These are phyloP conservation scores for Neonectria hederae DNA, from an alignment of 2,329 filamentous ascomycete genomes.

Conservation along the genomic window DNA sequence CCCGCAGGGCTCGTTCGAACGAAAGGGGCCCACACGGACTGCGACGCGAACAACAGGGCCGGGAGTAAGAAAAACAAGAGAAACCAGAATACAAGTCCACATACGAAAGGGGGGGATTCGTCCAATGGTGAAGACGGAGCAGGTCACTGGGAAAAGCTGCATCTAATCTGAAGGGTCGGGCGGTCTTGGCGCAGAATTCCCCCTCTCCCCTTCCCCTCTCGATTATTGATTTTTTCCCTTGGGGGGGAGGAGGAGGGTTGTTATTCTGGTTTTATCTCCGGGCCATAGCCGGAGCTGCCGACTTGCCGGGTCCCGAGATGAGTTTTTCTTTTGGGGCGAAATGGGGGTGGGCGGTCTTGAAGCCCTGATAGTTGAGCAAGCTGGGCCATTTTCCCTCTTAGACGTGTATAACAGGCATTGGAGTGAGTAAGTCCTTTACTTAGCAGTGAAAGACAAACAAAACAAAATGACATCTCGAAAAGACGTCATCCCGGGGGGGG, in stretches of 20 bases:
- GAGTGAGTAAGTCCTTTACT: too few species aligned
- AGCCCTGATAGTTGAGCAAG: neutral
- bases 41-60: conserved; percentile 3
- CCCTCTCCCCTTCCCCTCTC: too few species aligned
- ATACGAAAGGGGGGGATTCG: neutral
- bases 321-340: neutral
- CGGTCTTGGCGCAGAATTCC: neutral
- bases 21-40: conserved; percentile 5
- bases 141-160: conserved; percentile 14
- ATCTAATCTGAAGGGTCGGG: neutral
- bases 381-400: too few species aligned
- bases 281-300: conserved; percentile 32
- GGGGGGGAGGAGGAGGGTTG: neutral
- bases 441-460: too few species aligned
- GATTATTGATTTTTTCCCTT: neutral
- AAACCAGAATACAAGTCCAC: neutral
- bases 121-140: conserved; percentile 16
- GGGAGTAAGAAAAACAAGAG: neutral
- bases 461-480: too few species aligned
- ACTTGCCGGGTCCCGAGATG: conserved; percentile 34
- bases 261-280: conserved; percentile 30
- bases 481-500: neutral
- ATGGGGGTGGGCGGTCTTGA: neutral
- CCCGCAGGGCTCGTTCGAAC: neutral
- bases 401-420: too few species aligned